These are phyloP conservation scores for Penicillium frequentans DNA, from an alignment of 2,329 filamentous ascomycete genomes.

Conservation along the genomic window DNA sequence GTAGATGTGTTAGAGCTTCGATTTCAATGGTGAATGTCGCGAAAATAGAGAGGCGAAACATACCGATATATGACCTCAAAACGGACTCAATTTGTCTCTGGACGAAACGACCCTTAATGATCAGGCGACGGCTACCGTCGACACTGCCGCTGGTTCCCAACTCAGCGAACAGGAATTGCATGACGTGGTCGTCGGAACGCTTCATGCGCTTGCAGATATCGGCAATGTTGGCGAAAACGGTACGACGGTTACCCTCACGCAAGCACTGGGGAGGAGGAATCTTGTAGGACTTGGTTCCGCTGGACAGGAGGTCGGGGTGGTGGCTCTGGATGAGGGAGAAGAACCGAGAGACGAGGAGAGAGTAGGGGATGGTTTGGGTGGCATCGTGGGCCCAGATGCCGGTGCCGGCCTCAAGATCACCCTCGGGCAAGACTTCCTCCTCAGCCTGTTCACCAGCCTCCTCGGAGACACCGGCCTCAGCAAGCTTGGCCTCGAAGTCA, in stretches of 20 bases:
- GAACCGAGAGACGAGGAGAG: conserved; percentile 83
- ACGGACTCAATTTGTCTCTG: conserved; percentile 99
- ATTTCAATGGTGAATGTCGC: not conserved
- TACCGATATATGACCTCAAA: conserved; percentile 89
- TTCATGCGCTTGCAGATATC: conserved; percentile 99
- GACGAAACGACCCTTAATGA: conserved; percentile 99
- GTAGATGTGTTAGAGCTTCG: conserved; percentile 6
- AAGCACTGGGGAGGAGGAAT: conserved; percentile 98
- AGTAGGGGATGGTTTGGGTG: conserved; percentile 76
- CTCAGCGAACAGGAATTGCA: conserved; percentile 94
- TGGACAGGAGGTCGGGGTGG: conserved; percentile 92
- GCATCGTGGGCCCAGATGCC: conserved; percentile 87
- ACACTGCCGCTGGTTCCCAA: conserved; percentile 96
- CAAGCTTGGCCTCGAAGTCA: conserved; percentile 68
- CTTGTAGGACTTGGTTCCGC: conserved; percentile 94
- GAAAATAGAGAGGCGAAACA: conserved; percentile 36
- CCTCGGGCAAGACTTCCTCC: conserved; percentile 59
- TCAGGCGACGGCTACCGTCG: conserved; percentile 85
- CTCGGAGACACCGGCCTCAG: conserved; percentile 59
- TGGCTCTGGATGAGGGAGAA: conserved; percentile 92
- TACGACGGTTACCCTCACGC: conserved; percentile 99
- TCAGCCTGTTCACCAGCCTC: conserved; percentile 60
- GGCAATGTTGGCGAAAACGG: conserved; percentile 97
- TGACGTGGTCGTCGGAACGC: conserved; percentile 96
- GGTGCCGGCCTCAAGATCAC: conserved; percentile 83